Evolutionary conservation across 768 basidiomycete genomes (phyloP).

Genomic region (Suillus sp.): DNA sequence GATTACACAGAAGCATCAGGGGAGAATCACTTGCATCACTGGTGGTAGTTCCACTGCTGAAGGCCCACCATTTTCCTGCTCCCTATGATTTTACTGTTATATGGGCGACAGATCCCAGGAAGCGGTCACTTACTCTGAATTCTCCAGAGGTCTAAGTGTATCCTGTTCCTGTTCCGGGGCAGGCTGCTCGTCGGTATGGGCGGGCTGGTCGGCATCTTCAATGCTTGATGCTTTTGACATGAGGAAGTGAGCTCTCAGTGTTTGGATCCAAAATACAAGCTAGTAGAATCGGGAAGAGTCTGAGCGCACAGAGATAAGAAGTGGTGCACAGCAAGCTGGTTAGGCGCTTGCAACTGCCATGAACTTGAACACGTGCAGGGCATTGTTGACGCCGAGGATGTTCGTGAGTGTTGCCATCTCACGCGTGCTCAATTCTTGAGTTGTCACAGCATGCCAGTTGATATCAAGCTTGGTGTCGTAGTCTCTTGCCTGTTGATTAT

Average conservation of each 20-base stretch:
- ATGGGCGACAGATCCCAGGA: background rate
- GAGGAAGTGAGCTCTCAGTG: background rate
- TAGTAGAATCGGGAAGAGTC: background rate
- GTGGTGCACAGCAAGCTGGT: background rate
- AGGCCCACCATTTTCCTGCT: background rate
- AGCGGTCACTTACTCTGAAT: background rate
- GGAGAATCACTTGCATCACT: background rate
- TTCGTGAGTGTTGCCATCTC: background rate
- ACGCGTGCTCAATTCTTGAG: too few relatives aligned
- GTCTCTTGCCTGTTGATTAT: background rate
- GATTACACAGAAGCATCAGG: background rate
- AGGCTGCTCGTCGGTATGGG: background rate
- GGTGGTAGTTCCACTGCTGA: background rate
- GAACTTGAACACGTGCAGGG: background rate
- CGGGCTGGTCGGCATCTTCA: too few relatives aligned
- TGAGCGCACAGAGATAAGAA: background rate
- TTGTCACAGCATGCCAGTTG: too few relatives aligned
- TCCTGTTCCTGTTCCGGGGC: background rate
- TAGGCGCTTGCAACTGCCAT: background rate
- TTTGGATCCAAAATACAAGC: background rate
- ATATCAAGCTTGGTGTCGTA: too few relatives aligned
- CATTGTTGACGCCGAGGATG: background rate
- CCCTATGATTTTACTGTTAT: background rate
- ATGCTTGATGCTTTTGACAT: background rate
- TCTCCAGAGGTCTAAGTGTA: too few relatives aligned